Evolutionary conservation across 2,329 filamentous ascomycete species (phyloP).

Genomic region (Purpureocillium takamizusanense): DNA sequence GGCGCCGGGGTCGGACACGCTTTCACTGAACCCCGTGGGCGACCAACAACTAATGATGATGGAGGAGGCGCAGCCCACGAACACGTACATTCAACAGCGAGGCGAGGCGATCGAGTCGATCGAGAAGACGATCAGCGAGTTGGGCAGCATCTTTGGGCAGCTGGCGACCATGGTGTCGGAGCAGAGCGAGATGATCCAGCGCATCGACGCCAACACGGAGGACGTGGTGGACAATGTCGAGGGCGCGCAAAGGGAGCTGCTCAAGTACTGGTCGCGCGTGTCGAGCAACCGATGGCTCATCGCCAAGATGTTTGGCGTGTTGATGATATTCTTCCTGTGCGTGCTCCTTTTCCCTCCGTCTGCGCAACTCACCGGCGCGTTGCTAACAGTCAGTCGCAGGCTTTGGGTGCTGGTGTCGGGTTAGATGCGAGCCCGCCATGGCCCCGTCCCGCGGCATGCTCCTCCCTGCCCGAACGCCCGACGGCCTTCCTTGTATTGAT

Average conservation of each 20-base stretch:
- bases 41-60: conserved; percentile 82
- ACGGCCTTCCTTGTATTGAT: too few species aligned
- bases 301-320: conserved; percentile 67
- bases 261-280: conserved; percentile 95
- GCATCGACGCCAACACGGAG: conserved; percentile 95
- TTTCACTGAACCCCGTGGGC: conserved; percentile 73
- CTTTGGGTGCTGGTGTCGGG: conserved; percentile 31
- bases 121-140: conserved; percentile 85
- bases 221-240: conserved; percentile 98
- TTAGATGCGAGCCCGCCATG: conserved; percentile 9
- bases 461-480: too few species aligned
- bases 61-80: conserved; percentile 83
- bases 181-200: conserved; percentile 94
- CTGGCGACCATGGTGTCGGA: conserved; percentile 94
- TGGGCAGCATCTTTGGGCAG: conserved; percentile 87
- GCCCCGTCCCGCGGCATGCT: too few species aligned
- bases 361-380: too few species aligned
- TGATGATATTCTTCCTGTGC: conserved; percentile 86
- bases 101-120: conserved; percentile 96
- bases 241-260: conserved; percentile 84
- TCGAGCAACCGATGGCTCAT: conserved; percentile 94
- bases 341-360: conserved; percentile 14
- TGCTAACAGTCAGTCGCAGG: conserved; percentile 11
- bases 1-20: conserved; percentile 61
- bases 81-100: conserved; percentile 85